Percentiles rank a stretch among this genome's conserved stretches.
These are phyloP conservation scores for Colletotrichum eleusines DNA, from an alignment of 2,329 filamentous ascomycete species.

Conservation along the genomic window DNA sequence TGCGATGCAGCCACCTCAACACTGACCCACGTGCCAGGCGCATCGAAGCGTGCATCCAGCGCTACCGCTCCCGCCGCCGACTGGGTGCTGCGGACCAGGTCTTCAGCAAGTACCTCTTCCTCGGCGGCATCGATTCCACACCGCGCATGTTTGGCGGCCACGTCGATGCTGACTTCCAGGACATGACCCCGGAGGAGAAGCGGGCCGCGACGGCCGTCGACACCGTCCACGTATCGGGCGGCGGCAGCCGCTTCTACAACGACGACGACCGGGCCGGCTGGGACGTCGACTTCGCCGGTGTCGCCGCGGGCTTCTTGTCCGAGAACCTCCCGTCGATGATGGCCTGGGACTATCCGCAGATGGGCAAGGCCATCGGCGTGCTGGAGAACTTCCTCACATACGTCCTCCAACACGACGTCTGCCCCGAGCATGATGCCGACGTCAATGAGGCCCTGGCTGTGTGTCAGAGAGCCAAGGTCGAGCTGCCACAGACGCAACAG, in stretches of 20 bases:
- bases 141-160: conserved; percentile 71
- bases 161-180: conserved; percentile 64
- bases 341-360: conserved; percentile 64
- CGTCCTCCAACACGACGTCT: conserved; percentile 85
- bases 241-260: conserved; percentile 63
- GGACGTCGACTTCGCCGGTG: conserved; percentile 82
- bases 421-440: conserved; percentile 80
- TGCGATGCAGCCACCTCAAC: conserved; percentile 13
- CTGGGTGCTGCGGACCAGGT: conserved; percentile 71
- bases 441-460: conserved; percentile 74
- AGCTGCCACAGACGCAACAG: conserved; percentile 71
- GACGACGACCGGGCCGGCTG: conserved; percentile 67
- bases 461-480: conserved; percentile 74
- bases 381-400: conserved; percentile 92
- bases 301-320: conserved; percentile 84
- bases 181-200: conserved; percentile 73
- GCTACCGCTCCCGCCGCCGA: conserved; percentile 82
- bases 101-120: conserved; percentile 84
- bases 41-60: conserved; percentile 86
- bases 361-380: conserved; percentile 74
- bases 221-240: conserved; percentile 63
- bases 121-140: conserved; percentile 80
- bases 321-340: conserved; percentile 61
- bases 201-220: conserved; percentile 74
- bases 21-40: conserved; percentile 63